Percentiles rank a stretch among this genome's conserved stretches.
Conservation (phyloP, 2,329 filamentous ascomycete genomes). For the Elsinoe fawcettii region DNA sequence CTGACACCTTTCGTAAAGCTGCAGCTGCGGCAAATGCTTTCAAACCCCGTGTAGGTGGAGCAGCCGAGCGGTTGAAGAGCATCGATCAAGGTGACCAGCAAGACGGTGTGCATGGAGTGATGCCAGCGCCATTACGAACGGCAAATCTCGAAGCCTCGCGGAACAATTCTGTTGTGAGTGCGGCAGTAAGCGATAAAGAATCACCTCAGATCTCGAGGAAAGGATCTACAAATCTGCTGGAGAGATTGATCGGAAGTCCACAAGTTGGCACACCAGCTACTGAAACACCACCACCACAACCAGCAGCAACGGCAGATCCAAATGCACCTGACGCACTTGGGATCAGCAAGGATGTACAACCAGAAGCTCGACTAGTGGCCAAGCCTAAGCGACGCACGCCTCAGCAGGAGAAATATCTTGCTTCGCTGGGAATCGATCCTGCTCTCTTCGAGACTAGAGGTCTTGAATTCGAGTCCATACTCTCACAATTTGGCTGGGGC, state of each 20-base stretch:
- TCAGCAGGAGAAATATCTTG: slow-evolving; percentile 71
- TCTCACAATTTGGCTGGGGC: slow-evolving; percentile 85
- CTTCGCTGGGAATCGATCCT: slow-evolving; percentile 69
- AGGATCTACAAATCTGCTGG: slow-evolving; percentile 6
- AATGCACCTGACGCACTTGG: slow-evolving; percentile 11
- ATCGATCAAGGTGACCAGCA: slow-evolving; percentile 56
- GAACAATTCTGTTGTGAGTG: slow-evolving; percentile 15
- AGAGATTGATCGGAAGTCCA: neutral
- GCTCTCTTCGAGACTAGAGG: slow-evolving; percentile 67
- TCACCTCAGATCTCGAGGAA: slow-evolving; percentile 10
- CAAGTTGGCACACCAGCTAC: neutral
- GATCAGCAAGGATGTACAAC: neutral
- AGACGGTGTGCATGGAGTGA: slow-evolving; percentile 83
- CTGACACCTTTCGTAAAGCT: slow-evolving; percentile 70
- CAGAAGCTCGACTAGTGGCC: slow-evolving; percentile 1
- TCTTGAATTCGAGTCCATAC: slow-evolving; percentile 70
- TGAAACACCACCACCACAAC: neutral
- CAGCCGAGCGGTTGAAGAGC: slow-evolving; percentile 61
- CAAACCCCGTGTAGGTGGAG: slow-evolving; percentile 80
- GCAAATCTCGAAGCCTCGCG: slow-evolving; percentile 15
- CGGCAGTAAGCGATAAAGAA: slow-evolving; percentile 5
- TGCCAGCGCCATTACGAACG: slow-evolving; percentile 59
- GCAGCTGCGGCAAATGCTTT: slow-evolving; percentile 66
- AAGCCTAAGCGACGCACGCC: slow-evolving; percentile 52
- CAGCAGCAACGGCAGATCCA: neutral